Percentiles rank a stretch among this genome's conserved stretches.
phyloP scores from a whole-genome alignment of 805 yeast genomes.

The Suhomyces xylopsoci region DNA sequence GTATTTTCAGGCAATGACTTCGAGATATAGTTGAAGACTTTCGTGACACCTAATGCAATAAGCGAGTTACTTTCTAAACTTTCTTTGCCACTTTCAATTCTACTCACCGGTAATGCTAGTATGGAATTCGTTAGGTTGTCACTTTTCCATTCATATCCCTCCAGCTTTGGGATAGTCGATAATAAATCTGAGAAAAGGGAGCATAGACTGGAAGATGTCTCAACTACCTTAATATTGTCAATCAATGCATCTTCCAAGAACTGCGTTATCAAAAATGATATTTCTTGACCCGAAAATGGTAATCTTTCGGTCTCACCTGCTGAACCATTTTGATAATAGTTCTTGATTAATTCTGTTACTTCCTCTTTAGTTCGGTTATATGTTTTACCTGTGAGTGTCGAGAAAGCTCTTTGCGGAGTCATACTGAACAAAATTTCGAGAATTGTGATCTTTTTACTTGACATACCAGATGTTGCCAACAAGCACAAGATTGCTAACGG shows the following conservation, averaged over 20 bases:
- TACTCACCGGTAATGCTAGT: conserved; percentile 7
- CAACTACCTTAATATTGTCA: conserved; percentile 10
- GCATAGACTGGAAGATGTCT: conserved; percentile 18
- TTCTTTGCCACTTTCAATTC: neutral
- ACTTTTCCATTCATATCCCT: conserved; percentile 5
- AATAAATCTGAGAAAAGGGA: conserved; percentile 19
- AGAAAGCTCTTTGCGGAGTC: conserved; percentile 63
- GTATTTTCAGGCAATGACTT: conserved; percentile 28
- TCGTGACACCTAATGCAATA: conserved; percentile 43
- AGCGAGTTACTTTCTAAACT: conserved; percentile 14
- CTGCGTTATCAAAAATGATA: conserved; percentile 18
- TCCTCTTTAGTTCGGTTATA: neutral
- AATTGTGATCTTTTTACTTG: conserved; percentile 35
- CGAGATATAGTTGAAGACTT: conserved; percentile 36
- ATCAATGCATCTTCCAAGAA: conserved; percentile 17
- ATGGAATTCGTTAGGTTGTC: conserved; percentile 13
- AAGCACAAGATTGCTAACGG: conserved; percentile 63
- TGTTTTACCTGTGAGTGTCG: neutral
- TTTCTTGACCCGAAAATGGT: conserved; percentile 14
- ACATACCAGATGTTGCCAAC: conserved; percentile 24
- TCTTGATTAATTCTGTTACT: conserved; percentile 3
- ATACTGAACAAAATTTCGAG: conserved; percentile 44
- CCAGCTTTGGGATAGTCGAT: conserved; percentile 16
- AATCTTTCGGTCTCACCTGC: conserved; percentile 2
- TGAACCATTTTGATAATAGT: conserved; percentile 16